These are phyloP conservation scores for Bruguiera sexangula DNA, from an alignment of 345 rosid genomes.

Conservation along the genomic window DNA sequence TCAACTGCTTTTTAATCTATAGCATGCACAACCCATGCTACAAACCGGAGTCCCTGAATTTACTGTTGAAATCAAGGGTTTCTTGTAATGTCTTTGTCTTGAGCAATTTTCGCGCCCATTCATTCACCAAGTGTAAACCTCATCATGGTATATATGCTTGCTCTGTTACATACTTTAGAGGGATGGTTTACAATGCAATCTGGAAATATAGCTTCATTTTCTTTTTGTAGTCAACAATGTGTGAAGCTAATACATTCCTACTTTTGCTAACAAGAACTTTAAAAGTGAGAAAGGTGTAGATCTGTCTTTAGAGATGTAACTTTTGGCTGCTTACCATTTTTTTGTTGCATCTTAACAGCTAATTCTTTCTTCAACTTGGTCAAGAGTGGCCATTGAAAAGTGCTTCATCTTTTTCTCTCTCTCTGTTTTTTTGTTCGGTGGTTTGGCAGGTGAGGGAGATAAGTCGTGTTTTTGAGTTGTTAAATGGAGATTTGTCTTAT, in stretches of 20 bases:
- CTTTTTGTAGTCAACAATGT: no score
- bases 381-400: no score
- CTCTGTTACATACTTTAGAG: background rate
- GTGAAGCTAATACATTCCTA: no score
- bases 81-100: background rate
- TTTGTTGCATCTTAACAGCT: background rate
- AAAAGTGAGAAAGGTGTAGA: no score
- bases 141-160: background rate
- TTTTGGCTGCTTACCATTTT: background rate
- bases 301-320: no score
- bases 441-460: slow-evolving; percentile 50
- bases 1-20: no score
- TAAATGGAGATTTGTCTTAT: slow-evolving; percentile 44
- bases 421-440: background rate
- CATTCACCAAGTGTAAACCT: background rate
- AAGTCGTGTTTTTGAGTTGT: slow-evolving; percentile 41
- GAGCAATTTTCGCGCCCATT: background rate
- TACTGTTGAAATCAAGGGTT: no score
- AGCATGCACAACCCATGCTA: no score
- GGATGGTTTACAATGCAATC: background rate
- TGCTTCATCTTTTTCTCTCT: background rate
- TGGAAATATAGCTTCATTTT: no score
- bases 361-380: background rate
- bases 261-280: no score
- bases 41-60: no score